Base-by-base conservation (phyloP, 768 basidiomycete genomes). In the Mycena capillaripes region DNA sequence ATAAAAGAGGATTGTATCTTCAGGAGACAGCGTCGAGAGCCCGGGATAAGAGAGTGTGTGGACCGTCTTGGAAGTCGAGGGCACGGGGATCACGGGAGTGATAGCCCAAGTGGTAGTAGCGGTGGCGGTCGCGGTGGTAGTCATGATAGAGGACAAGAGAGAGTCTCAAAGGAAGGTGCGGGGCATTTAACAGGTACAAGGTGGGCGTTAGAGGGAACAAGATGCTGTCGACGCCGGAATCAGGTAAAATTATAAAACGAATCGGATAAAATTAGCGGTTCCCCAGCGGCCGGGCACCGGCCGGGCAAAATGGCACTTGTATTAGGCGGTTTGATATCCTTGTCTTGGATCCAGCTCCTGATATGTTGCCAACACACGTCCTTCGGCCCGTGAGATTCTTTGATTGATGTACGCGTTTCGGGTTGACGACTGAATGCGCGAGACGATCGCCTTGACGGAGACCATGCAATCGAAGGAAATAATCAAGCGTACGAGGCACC, bases 1-100 rank as follows among this genome's bases (percentile, higher is more conserved):
- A 60, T 78, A 79, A 67, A 79, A 79, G 3, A 79, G 67, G n/a
- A 68, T 62, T n/a, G 67, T 70, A 71, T 79, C 78, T 32, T 67
- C 68, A 25, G 76, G 70, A 21, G 77, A 77, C 27, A 79, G 61
- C 4, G 62, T 30, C 19, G 76, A 70, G 27, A 79, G 66, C 32
- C 61, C 69, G 19, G 77, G 56, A 55, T 56, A 38, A 36, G 70
- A 68, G 55, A 69, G 62, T 60, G 64, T 72, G 60, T 58, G 70
- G 29, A 64, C 48, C 44, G 23, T 9, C 73, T 75, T 75, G 42
- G 70, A 58, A 5, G 48, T 32, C 3, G 60, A 67, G 34, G 73
- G 59, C 21, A 44, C 30, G 48, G 65, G 59, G 46, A 63, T 64
- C 48, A 60, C 25, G 16, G 66, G 42, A 40, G 46, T 21, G 52